Evolutionary conservation across 2,329 filamentous ascomycete genomes (phyloP), one percentile per base, ranked within the genome.

Genomic region (Clathrospora elynae): DNA sequence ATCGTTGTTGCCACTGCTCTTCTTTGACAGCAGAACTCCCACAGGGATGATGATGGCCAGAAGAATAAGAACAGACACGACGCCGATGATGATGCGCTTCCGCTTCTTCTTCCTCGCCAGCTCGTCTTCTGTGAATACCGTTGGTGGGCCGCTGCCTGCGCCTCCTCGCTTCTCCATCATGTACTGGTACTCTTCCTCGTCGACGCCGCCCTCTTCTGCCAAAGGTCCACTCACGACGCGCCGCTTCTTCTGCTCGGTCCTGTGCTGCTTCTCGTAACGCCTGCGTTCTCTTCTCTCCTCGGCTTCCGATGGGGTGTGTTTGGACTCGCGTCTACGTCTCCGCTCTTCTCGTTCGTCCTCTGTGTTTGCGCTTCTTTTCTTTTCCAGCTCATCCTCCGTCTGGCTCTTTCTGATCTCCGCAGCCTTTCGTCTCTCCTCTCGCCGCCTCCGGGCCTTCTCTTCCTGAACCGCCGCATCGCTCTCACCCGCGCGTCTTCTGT

Each of bases 21-120:
- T 77, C 37, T 72, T 73, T 0, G 72, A 73, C 24, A 75, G 48
- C 8, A 77, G 62, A 0, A 78, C 68, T 6, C 68, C 76, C 2
- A 77, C 73, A 0, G 73, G 73, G 25, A 78, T 75, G 33, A 73
- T 70, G 45, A 78, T 75, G 8, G 67, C 70, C 6, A 78, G 63
- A 11, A 77, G 44, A 1, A 76, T 46, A 4, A 77, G 42, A 3
- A 74, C 45, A 2, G 60, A 54, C 7, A 68, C 40, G 7, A 66
- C 68, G 1, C 70, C 66, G 22, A 71, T 70, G 11, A 76, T 70
- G 52, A 83, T 78, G 57, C 81, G 82, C 70, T 86, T 69, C 56
- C 66, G 58, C 68, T 75, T 68, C 62, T 68, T 67, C 65, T 68
- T 53, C 56, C 46, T 55, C 20, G 60, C 62, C 25, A 67, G 60